Evolutionary conservation across 805 yeast genomes (phyloP).

Genomic region (Metschnikowia peoriensis): DNA sequence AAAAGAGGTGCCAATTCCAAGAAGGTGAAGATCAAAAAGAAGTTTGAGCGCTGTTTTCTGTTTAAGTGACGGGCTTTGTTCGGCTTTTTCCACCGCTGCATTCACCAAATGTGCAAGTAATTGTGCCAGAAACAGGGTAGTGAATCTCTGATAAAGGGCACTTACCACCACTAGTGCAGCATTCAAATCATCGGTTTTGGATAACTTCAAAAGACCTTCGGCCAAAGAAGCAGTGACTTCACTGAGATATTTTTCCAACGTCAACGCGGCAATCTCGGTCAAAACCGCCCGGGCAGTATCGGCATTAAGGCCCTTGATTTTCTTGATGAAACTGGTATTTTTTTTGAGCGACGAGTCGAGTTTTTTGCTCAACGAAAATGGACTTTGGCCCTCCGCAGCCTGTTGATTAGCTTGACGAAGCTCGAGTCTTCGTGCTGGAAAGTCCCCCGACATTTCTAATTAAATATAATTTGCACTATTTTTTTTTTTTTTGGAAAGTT

Average conservation of each 20-base stretch:
- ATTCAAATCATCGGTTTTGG: slow-evolving; percentile 53
- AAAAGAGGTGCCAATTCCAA: slow-evolving; percentile 12
- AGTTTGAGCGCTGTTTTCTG: slow-evolving; percentile 13
- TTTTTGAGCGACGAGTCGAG: slow-evolving; percentile 78
- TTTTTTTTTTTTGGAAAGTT: not conserved
- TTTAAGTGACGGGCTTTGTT: slow-evolving; percentile 3
- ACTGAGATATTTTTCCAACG: slow-evolving; percentile 70
- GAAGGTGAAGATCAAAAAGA: slow-evolving; percentile 14
- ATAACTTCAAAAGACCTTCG: slow-evolving; percentile 58
- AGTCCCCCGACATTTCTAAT: not conserved
- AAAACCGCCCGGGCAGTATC: slow-evolving; percentile 49
- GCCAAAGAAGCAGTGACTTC: slow-evolving; percentile 63
- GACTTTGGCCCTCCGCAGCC: slow-evolving; percentile 53
- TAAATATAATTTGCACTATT: not conserved
- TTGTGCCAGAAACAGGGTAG: slow-evolving; percentile 15
- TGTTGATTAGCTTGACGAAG: slow-evolving; percentile 6
- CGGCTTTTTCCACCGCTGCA: slow-evolving; percentile 5
- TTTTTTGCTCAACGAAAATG: slow-evolving; percentile 24
- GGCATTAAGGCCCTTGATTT: slow-evolving; percentile 54
- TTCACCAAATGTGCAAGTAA: slow-evolving; percentile 14
- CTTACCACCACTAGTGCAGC: slow-evolving; percentile 69
- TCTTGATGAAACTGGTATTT: slow-evolving; percentile 76
- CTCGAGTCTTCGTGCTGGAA: not conserved
- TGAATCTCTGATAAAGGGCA: slow-evolving; percentile 76
- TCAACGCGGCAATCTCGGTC: slow-evolving; percentile 59